Conservation (phyloP, 495 filamentous ascomycete species). For the Chlorociboria aeruginascens region DNA sequence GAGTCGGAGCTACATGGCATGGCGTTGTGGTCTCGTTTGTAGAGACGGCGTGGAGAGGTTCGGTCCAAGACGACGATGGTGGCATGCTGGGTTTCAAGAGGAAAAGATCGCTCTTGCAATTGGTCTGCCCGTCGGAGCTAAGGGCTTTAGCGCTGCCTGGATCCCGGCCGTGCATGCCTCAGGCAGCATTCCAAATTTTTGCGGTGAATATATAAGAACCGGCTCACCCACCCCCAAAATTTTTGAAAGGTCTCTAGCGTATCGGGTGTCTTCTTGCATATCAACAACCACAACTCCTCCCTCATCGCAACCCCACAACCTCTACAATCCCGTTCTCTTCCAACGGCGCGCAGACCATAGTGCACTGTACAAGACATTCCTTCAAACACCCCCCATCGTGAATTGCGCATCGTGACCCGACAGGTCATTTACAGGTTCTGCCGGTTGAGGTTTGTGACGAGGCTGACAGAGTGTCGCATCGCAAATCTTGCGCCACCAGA, state of each 20-base stretch:
- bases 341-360: slow-evolving; percentile 10
- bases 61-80: no score
- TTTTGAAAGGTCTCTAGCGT: slow-evolving; percentile 15
- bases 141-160: no score
- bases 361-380: slow-evolving; percentile 16
- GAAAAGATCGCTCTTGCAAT: no score
- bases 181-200: not conserved
- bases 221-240: slow-evolving; percentile 2
- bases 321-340: not conserved
- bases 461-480: not conserved
- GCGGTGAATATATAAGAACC: slow-evolving; percentile 8
- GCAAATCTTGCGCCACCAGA: not conserved
- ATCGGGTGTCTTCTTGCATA: slow-evolving; percentile 6
- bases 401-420: slow-evolving; percentile 8
- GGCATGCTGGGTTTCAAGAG: no score
- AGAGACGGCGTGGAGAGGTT: no score
- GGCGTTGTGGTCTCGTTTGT: no score
- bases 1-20: no score
- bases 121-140: no score
- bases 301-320: not conserved
- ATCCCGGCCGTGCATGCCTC: not conserved
- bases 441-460: not conserved
- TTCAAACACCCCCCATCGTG: slow-evolving; percentile 16
- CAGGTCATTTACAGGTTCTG: not conserved
- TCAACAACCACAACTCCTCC: slow-evolving; percentile 1